Conservation (phyloP, 2,329 filamentous ascomycete species). For the Aspergillus latus region DNA sequence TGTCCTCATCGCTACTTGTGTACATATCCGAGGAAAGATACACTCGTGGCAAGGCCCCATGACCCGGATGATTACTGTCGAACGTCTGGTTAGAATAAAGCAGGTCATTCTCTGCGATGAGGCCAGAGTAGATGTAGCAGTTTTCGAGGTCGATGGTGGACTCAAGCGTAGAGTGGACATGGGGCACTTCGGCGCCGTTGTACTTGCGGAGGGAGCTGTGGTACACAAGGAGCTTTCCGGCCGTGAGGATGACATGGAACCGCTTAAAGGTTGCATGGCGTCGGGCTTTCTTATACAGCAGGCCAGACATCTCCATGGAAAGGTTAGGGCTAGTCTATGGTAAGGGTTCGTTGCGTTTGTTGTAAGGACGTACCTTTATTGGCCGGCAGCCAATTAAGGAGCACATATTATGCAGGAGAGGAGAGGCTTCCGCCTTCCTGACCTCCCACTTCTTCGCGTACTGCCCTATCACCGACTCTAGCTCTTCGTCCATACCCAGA, state of each 20-base stretch:
- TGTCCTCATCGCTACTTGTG: slow-evolving; percentile 63
- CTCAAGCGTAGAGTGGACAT: slow-evolving; percentile 64
- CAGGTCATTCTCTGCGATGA: slow-evolving; percentile 62
- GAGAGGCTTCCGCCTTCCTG: slow-evolving; percentile 61
- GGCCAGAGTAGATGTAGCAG: slow-evolving; percentile 66
- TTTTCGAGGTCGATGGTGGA: slow-evolving; percentile 59
- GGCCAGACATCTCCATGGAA: slow-evolving; percentile 53
- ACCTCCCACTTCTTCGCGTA: slow-evolving; percentile 70
- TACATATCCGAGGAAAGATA: slow-evolving; percentile 60
- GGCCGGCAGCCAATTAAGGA: slow-evolving; percentile 62
- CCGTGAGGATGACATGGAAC: slow-evolving; percentile 60
- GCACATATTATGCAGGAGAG: slow-evolving; percentile 67
- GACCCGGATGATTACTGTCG: slow-evolving; percentile 61
- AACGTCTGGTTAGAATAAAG: slow-evolving; percentile 65
- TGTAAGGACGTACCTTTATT: slow-evolving; percentile 46
- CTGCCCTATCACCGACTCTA: slow-evolving; percentile 65
- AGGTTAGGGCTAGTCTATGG: not conserved
- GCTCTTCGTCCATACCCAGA: slow-evolving; percentile 64
- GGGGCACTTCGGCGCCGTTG: slow-evolving; percentile 56
- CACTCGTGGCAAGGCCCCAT: slow-evolving; percentile 58
- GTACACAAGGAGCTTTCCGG: slow-evolving; percentile 63
- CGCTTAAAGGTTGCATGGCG: slow-evolving; percentile 62
- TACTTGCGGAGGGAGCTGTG: slow-evolving; percentile 57
- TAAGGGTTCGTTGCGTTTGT: not conserved
- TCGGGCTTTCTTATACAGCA: slow-evolving; percentile 63